phyloP scores from a whole-genome alignment of 495 filamentous ascomycete species.

The Alectoria sarmentosa region DNA sequence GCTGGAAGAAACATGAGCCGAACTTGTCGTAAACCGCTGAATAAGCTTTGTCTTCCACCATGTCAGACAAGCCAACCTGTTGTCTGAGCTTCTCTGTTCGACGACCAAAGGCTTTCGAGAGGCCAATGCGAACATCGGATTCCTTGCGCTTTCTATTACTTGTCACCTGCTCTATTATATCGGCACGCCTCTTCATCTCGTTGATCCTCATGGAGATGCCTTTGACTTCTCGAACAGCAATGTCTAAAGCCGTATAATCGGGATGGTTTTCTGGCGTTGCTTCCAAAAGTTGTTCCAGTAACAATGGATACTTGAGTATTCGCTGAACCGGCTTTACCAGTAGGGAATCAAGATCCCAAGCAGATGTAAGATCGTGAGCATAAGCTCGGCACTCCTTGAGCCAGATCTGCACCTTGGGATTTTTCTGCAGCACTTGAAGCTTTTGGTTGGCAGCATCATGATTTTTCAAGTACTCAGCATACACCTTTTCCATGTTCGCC shows the following conservation, averaged over 20 bases:
- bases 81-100: constrained; percentile 71
- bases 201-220: constrained; percentile 78
- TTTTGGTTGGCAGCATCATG: constrained; percentile 77
- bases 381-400: constrained; percentile 82
- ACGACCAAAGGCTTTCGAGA: constrained; percentile 81
- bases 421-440: constrained; percentile 63
- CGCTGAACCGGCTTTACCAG: constrained; percentile 94
- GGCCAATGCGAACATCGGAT: constrained; percentile 72
- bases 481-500: constrained; percentile 72
- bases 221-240: constrained; percentile 56
- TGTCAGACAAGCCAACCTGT: constrained; percentile 57
- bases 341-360: constrained; percentile 90
- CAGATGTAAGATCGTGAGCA: constrained; percentile 79
- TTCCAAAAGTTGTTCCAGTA: constrained; percentile 70
- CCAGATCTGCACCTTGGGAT: constrained; percentile 77
- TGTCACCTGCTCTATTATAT: constrained; percentile 82
- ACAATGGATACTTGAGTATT: constrained; percentile 82
- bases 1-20: constrained; percentile 76
- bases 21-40: constrained; percentile 68
- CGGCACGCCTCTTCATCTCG: constrained; percentile 82
- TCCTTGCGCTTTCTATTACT: constrained; percentile 78
- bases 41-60: constrained; percentile 74
- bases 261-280: constrained; percentile 76
- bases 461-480: constrained; percentile 79
- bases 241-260: constrained; percentile 60